Evolutionary conservation across 139 green algal genomes (phyloP).

Genomic region (Closterium sp.): DNA sequence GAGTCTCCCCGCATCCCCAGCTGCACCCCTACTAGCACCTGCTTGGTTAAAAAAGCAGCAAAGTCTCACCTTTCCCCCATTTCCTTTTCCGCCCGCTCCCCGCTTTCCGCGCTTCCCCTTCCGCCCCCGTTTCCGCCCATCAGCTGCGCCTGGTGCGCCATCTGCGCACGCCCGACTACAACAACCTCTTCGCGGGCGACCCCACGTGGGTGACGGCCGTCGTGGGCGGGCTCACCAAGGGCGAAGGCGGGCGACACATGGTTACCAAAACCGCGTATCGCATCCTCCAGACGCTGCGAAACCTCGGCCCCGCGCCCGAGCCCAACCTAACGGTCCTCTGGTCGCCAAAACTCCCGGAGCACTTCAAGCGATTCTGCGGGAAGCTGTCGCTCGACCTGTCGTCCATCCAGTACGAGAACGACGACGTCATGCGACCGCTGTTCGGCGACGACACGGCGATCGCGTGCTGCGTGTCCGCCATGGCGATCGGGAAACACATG

Average conservation of each 20-base stretch:
- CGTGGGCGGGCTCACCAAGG: slow-evolving; percentile 61
- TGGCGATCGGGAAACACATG: slow-evolving; percentile 74
- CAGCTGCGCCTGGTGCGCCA: slow-evolving; percentile 55
- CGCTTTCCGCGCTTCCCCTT: not conserved
- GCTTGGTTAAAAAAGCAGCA: not conserved
- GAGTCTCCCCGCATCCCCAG: not conserved
- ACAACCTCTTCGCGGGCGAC: slow-evolving; percentile 75
- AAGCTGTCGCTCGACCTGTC: slow-evolving; percentile 40
- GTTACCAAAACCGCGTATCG: slow-evolving; percentile 74
- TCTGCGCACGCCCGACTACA: slow-evolving; percentile 77
- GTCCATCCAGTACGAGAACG: slow-evolving; percentile 67
- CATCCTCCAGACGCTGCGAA: slow-evolving; percentile 72
- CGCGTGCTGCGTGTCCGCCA: slow-evolving; percentile 75
- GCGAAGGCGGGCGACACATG: slow-evolving; percentile 52
- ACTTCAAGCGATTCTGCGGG: slow-evolving; percentile 70
- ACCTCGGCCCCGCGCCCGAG: slow-evolving; percentile 71
- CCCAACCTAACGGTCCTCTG: slow-evolving; percentile 78
- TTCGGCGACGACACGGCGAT: slow-evolving; percentile 74
- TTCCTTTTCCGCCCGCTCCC: not conserved
- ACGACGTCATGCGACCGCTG: slow-evolving; percentile 63
- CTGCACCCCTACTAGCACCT: not conserved
- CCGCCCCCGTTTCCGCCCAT: not conserved
- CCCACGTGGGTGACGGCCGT: slow-evolving; percentile 74
- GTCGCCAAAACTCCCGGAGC: slow-evolving; percentile 60
- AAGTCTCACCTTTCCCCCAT: not conserved